Base-by-base conservation (phyloP, 106 monocot species). In the Chionographis japonica region DNA sequence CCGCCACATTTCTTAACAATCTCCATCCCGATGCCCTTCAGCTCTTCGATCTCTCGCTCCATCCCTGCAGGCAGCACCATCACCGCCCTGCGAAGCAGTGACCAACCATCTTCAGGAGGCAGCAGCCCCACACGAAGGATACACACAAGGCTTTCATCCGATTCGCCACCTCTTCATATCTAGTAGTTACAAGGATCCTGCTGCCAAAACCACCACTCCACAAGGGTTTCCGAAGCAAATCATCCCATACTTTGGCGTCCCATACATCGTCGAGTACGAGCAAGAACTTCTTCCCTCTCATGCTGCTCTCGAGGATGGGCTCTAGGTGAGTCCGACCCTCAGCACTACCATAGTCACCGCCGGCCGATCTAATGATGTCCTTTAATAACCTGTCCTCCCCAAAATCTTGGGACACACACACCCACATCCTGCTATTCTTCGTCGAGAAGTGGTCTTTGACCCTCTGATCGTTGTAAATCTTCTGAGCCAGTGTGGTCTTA, bases 401-500 rank as follows among this genome's bases (percentile, higher is more conserved):
- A 18, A 67, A 74, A 20, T 70, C 43, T 38, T 70, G 55, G 0
- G 73, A 55, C 3, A 76, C 63, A 36, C 61, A 54, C 13, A 74
- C 52, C 80, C 85, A 81, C 13, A 74, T 68, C 37, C 54, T 5
- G 3, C n/a, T n/a, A n/a, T n/a, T n/a, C n/a, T 70, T 50, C 6
- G 77, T 27, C 27, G 0, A 52, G 61, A 80, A 85, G 37, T 66
- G 61, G 19, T 70, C 55, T 6, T 41, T n/a, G 14, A 85, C 68
- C 49, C 16, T 42, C 12, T 56, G 52, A 46, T 80, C 55, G 43
- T 74, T 62, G 61, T 42, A 80, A 20, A 85, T 56, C 54, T 67
- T 74, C 40, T 43, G 67, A 13, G 85, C 85, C 17, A 85, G 85
- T 2, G 77, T 80, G 2, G 84, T 84, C 76, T 84, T 84, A 27